A percentile compares a stretch with the other conserved stretches of the same genome.
phyloP scores from a whole-genome alignment of 257 asterid genomes.

The Marsdenia floribunda region DNA sequence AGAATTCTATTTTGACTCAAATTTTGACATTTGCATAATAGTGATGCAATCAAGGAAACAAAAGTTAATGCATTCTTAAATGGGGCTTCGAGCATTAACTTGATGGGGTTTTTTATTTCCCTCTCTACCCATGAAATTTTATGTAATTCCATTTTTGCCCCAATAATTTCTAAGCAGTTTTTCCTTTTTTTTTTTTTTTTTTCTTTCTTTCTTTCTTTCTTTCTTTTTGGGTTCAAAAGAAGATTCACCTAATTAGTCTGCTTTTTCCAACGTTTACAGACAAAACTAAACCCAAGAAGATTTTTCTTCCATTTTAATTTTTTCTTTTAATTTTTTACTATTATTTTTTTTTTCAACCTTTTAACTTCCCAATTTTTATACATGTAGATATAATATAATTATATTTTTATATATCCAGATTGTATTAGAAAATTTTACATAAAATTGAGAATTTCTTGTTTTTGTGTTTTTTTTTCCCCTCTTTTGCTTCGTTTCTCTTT shows the following conservation, averaged over 20 bases:
- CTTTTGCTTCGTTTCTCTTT: slow-evolving; percentile 27
- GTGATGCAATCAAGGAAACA: not conserved
- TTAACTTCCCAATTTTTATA: not conserved
- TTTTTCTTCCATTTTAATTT: not conserved
- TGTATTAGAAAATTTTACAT: not conserved
- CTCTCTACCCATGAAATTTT: not conserved
- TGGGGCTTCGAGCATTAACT: not conserved
- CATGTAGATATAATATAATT: not conserved
- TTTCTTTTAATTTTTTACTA: not conserved
- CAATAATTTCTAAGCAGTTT: not conserved
- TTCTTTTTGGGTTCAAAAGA: not conserved
- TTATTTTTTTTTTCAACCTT: not conserved
- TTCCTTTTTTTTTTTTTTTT: too few species aligned
- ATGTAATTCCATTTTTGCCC: not conserved
- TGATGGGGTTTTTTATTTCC: not conserved
- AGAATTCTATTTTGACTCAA: too few species aligned
- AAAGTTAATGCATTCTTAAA: not conserved
- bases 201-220: too few species aligned
- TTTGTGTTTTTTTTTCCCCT: not conserved
- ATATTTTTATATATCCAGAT: not conserved
- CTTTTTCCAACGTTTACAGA: slow-evolving; percentile 4
- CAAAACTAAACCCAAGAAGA: not conserved
- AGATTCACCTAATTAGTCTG: not conserved
- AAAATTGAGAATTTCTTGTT: slow-evolving; percentile 4
- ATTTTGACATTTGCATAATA: too few species aligned